Evolutionary conservation across 495 filamentous ascomycete species (phyloP), one percentile per base, ranked within the genome.

Genomic region (Hypoxylon cercidicola): DNA sequence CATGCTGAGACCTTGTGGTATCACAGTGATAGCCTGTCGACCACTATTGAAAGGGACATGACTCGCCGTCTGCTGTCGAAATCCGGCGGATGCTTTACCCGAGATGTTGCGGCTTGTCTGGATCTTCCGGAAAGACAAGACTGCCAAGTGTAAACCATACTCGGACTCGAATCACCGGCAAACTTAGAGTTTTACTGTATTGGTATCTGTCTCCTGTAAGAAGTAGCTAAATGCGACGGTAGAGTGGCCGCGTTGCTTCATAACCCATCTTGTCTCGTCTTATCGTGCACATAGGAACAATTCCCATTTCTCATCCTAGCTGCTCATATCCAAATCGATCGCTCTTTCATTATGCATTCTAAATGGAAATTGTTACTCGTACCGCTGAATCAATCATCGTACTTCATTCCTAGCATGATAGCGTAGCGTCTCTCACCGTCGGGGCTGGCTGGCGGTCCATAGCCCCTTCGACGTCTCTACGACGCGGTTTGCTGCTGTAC

Each of bases 401-500:
- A 43, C 32, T 6, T 18, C 13, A 39, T 16, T 11, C 11, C 52
- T 5, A 4, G 25, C 35, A 35, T 37, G 6, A 40, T 20, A 37
- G 35, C 12, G 16, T n/a, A n/a, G 23, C 11, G 11, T 20, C 28
- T 12, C 46, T 73, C 53, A 73, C 43, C 71, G 45, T 23, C 61
- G 44, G 16, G 71, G 68, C 40, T 74, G 69, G 46, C 69, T 70
- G 6, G 70, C 72, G 45, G 50, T 75, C 75, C 75, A 77, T 23
- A 77, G 60, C 20, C 73, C 75, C 55, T 76, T 74, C 34, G 75
- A 71, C 37, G 71, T 74, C 59, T 75, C 70, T 4, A 75, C 62
- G 13, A 72, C 71, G 19, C 57, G 54, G 60, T 77, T 77, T 3
- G 65, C 69, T 45, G 65, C 59, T 11, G 59, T 68, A 25, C 75